phyloP scores from a whole-genome alignment of 2,329 filamentous ascomycete species.

The Apiospora hydei region DNA sequence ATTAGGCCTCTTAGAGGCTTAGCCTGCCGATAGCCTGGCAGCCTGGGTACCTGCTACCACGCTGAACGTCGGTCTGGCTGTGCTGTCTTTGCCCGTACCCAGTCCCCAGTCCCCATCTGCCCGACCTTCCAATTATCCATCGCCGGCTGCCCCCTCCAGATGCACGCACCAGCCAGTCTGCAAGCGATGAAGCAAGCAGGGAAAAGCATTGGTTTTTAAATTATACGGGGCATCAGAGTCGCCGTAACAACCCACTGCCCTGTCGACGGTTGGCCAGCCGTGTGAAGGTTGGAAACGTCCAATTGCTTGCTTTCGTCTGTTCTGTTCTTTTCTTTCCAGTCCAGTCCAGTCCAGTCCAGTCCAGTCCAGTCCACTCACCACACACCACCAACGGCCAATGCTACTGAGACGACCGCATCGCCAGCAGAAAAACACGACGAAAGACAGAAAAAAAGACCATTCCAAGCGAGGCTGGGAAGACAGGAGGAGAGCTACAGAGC shows the following conservation, averaged over 20 bases:
- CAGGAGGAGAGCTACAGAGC: not conserved
- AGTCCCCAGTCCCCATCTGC: not conserved
- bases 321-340: constrained; percentile 3
- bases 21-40: not conserved
- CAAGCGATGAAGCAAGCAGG: constrained; percentile 9
- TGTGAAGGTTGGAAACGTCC: not conserved
- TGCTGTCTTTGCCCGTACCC: not conserved
- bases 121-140: constrained; percentile 4
- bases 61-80: not conserved
- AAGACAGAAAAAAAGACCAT: not conserved
- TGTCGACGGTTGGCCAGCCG: not conserved
- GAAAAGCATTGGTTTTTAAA: constrained; percentile 23
- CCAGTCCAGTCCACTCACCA: constrained; percentile 3
- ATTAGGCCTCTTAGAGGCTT: constrained; percentile 14
- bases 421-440: not conserved
- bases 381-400: not conserved
- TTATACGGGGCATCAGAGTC: constrained; percentile 8
- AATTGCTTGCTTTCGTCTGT: not conserved
- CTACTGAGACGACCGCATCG: not conserved
- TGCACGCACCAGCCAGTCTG: not conserved
- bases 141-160: not conserved
- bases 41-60: not conserved
- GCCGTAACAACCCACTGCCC: constrained; percentile 15
- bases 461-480: not conserved
- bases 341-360: constrained; percentile 2